phyloP scores from a whole-genome alignment of 768 basidiomycete genomes.

The Amanita inopinata region DNA sequence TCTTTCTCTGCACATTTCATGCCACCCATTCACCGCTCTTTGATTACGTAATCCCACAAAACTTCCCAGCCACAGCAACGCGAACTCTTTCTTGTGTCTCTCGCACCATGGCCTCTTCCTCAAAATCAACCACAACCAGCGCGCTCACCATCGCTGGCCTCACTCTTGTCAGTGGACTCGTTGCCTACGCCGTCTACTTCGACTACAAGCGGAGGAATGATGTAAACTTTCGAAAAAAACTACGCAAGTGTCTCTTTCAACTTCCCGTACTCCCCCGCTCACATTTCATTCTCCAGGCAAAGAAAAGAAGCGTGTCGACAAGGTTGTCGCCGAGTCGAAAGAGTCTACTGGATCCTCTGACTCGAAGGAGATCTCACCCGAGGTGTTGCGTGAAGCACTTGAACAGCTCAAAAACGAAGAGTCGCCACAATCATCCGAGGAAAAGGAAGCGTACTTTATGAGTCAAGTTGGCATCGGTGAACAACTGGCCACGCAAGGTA shows the following conservation, averaged over 20 bases:
- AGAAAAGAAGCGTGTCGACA: conserved; percentile 84
- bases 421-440: conserved; percentile 56
- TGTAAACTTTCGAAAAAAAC: conserved; percentile 73
- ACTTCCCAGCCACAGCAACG: conserved; percentile 10
- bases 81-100: neutral
- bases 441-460: conserved; percentile 89
- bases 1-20: conserved; percentile 2
- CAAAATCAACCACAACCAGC: conserved; percentile 25
- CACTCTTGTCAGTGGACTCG: conserved; percentile 45
- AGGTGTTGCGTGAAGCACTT: conserved; percentile 54
- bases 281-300: too few relatives aligned
- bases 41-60: conserved; percentile 8
- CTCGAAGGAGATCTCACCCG: conserved; percentile 28
- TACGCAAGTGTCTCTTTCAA: conserved; percentile 47
- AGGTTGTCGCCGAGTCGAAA: conserved; percentile 47
- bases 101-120: conserved; percentile 23
- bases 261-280: conserved; percentile 5
- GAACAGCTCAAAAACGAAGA: conserved; percentile 61
- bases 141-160: conserved; percentile 36
- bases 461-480: conserved; percentile 82
- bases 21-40: neutral
- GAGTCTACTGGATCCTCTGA: conserved; percentile 25
- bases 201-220: conserved; percentile 93
- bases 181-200: conserved; percentile 88
- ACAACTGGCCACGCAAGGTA: conserved; percentile 68